phyloP scores from a whole-genome alignment of 2,329 filamentous ascomycete species.

The Diaporthe capsici region DNA sequence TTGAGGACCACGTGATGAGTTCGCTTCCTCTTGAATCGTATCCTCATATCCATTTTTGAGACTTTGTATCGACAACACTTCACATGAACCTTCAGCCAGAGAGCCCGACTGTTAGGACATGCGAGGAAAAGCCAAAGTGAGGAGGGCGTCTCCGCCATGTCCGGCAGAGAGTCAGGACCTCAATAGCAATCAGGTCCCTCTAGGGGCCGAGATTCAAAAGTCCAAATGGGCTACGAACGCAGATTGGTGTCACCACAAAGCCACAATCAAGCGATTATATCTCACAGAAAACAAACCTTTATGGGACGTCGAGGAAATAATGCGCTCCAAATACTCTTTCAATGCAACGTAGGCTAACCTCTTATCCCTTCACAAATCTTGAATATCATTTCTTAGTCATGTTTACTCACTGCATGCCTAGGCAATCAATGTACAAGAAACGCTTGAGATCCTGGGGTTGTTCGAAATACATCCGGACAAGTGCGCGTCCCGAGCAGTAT shows the following conservation, averaged over 20 bases:
- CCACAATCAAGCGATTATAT: conserved; percentile 8
- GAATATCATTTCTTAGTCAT: not conserved
- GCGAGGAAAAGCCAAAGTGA: not conserved
- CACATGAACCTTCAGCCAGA: not conserved
- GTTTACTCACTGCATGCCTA: not conserved
- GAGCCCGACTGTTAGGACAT: not conserved
- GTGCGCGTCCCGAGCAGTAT: not conserved
- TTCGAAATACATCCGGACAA: not conserved
- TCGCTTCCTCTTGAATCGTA: not conserved
- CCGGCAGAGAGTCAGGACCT: not conserved
- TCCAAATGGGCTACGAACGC: conserved; percentile 2
- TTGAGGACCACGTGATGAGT: not conserved
- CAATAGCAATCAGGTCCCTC: not conserved
- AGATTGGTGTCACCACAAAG: not conserved
- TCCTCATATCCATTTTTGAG: not conserved
- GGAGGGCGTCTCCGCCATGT: not conserved
- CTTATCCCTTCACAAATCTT: not conserved
- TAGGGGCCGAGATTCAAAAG: too few relatives aligned
- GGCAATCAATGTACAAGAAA: conserved; percentile 21
- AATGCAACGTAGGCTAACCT: conserved; percentile 4
- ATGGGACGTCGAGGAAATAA: conserved; percentile 2
- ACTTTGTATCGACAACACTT: not conserved
- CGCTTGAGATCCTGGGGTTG: conserved; percentile 21
- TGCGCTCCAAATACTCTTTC: not conserved
- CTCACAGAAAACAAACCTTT: conserved; percentile 14